Conservation (phyloP, 2,329 filamentous ascomycete species). For the Alternaria novae-zelandiae region DNA sequence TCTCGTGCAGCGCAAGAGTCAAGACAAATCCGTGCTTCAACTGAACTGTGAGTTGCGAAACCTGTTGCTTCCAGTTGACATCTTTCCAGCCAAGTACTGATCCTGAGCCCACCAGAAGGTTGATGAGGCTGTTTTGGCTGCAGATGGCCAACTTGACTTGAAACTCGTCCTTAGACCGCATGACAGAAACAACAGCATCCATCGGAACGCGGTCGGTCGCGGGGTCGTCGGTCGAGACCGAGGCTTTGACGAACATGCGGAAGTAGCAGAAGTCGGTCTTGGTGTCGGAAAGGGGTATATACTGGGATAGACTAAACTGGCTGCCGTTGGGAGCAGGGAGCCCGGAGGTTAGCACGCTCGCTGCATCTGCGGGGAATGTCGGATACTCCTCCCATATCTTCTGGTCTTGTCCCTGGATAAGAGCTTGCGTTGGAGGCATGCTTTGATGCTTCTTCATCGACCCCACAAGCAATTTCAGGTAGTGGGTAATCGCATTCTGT, state of each 20-base stretch:
- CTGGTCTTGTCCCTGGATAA: slow-evolving; percentile 81
- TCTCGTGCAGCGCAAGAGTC: slow-evolving; percentile 71
- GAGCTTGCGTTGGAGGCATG: slow-evolving; percentile 67
- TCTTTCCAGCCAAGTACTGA: slow-evolving; percentile 78
- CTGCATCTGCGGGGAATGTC: slow-evolving; percentile 72
- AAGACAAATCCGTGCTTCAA: slow-evolving; percentile 79
- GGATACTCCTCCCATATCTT: slow-evolving; percentile 84
- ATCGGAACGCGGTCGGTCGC: slow-evolving; percentile 72
- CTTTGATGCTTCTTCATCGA: slow-evolving; percentile 87
- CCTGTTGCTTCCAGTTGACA: slow-evolving; percentile 76
- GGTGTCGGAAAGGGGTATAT: slow-evolving; percentile 79
- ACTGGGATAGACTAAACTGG: slow-evolving; percentile 64
- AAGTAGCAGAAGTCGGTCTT: slow-evolving; percentile 77
- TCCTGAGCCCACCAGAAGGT: slow-evolving; percentile 73
- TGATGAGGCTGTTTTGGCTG: slow-evolving; percentile 80
- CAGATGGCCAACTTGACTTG: slow-evolving; percentile 75
- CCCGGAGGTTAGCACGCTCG: slow-evolving; percentile 64
- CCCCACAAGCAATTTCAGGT: slow-evolving; percentile 74
- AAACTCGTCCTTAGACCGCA: slow-evolving; percentile 72
- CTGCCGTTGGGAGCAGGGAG: slow-evolving; percentile 48
- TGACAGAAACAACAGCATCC: slow-evolving; percentile 76
- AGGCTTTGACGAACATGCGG: slow-evolving; percentile 75
- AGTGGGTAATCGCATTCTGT: slow-evolving; percentile 65
- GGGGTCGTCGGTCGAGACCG: slow-evolving; percentile 72
- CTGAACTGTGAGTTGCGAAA: slow-evolving; percentile 69